Conservation (phyloP, 1,284 basidiomycete genomes). For the Termitomyces sp. region DNA sequence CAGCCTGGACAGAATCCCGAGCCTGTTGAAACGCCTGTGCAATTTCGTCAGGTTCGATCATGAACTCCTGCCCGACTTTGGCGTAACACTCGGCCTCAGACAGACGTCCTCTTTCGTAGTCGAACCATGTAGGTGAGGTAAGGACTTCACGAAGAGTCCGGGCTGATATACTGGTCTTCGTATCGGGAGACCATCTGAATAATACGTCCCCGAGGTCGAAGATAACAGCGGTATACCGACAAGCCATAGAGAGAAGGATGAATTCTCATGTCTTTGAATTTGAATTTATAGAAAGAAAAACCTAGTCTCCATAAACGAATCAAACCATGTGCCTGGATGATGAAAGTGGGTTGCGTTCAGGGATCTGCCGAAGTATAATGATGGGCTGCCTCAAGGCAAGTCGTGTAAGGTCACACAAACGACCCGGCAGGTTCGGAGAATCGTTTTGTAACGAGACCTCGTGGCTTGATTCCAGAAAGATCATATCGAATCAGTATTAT, state of each 20-base stretch:
- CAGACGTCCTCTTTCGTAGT: constrained; percentile 48
- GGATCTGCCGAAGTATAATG: constrained; percentile 11
- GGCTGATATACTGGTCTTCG: constrained; percentile 41
- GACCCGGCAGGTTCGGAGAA: constrained; percentile 7
- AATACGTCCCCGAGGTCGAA: constrained; percentile 55
- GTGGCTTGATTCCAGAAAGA: constrained; percentile 10
- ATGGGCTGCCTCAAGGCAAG: constrained; percentile 17
- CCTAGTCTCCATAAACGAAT: constrained; percentile 3
- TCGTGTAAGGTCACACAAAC: not conserved
- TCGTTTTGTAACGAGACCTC: constrained; percentile 7
- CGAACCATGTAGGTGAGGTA: constrained; percentile 46
- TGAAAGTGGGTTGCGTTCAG: constrained; percentile 4
- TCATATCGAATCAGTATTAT: not conserved
- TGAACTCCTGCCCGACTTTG: constrained; percentile 36
- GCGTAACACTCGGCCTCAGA: constrained; percentile 44
- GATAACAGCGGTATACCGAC: constrained; percentile 29
- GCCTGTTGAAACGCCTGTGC: constrained; percentile 39
- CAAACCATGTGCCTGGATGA: constrained; percentile 15
- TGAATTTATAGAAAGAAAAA: constrained; percentile 11
- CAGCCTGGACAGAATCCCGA: constrained; percentile 39
- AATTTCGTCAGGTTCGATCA: constrained; percentile 34
- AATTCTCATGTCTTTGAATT: not conserved
- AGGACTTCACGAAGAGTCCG: constrained; percentile 41
- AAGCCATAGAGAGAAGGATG: constrained; percentile 8
- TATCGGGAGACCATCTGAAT: constrained; percentile 50